Base-by-base conservation (phyloP, 2,329 filamentous ascomycete species). In the Orbilia ellipsospora region DNA sequence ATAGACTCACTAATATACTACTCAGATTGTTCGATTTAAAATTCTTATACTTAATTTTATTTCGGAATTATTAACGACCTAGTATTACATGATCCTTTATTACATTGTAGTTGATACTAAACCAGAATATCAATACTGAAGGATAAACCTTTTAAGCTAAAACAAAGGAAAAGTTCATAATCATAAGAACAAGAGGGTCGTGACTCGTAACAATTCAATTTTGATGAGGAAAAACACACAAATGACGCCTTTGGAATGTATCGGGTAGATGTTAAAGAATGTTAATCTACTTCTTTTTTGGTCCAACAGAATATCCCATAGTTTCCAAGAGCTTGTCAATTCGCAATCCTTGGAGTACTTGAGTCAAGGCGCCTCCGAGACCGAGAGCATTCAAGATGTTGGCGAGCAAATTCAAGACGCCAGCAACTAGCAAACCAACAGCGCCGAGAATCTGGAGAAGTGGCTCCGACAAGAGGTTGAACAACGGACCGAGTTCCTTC, bases 401-500 rank as follows among this genome's bases (percentile, higher is more conserved):
- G 67, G 93, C 93, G 18, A 97, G 92, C 0, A 97, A 87, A 51
- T 91, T 91, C 5, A 97, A 86, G 0, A 97, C 93, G 82, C 94
- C 93, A 61, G 86, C 90, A 75, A 97, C 85, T 77, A 97, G 83
- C 73, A 97, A 84, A 20, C 94, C 94, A 54, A 97, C 93, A 10
- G 77, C 78, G n/a, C 76, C 92, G 57, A 97, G 87, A 81, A 97
- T 97, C 86, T 97, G 94, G 87, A 93, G 92, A 20, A 97, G 85
- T 10, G 94, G 94, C 85, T 97, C 92, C 42, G 80, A 79, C 13
- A 95, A 85, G 57, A 97, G 85, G 31, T 85, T 89, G 93, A 93
- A 96, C 31, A 97, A 88, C 10, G 94, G 93, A 84, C 94, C 97
- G 75, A 97, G 87, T 85, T 94, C 90, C 87, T 96, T 94, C 90